Conservation (phyloP, 257 asterid species). For the Nemophila menziesii region DNA sequence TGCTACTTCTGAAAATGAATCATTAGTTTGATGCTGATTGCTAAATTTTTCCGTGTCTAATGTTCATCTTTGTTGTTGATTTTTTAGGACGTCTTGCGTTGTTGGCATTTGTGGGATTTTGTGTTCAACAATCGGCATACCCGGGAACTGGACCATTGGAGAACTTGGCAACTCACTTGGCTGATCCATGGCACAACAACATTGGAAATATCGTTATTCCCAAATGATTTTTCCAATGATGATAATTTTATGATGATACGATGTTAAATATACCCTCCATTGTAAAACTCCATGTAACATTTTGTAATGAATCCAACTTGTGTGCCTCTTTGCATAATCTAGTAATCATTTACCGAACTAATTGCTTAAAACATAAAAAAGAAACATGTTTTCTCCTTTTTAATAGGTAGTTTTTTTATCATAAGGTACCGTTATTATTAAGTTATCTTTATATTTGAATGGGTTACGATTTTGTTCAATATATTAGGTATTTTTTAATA, state of each 20-base stretch:
- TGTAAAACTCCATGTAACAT: conserved; percentile 10
- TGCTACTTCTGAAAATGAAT: no score
- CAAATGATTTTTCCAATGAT: conserved; percentile 22
- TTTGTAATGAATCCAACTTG: background rate
- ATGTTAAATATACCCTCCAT: background rate
- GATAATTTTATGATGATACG: background rate
- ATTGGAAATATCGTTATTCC: conserved; percentile 78
- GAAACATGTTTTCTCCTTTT: no score
- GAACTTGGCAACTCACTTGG: conserved; percentile 80
- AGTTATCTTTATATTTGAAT: no score
- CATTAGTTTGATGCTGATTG: no score
- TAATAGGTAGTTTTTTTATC: no score
- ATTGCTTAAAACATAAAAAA: no score
- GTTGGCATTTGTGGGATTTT: conserved; percentile 81
- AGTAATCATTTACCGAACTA: no score
- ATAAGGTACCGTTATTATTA: no score
- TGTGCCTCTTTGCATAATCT: background rate
- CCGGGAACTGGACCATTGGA: conserved; percentile 97
- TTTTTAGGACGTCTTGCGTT: conserved; percentile 66
- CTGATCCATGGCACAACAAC: conserved; percentile 99
- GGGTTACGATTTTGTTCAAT: no score
- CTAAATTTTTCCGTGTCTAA: background rate
- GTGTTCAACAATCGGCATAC: conserved; percentile 78
- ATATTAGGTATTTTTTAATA: no score
- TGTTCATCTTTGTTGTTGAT: background rate